A percentile compares a stretch with the other conserved stretches of the same genome.
These are phyloP conservation scores for Exutisphaerella laricina DNA, from an alignment of 2,329 filamentous ascomycete species.

Conservation along the genomic window DNA sequence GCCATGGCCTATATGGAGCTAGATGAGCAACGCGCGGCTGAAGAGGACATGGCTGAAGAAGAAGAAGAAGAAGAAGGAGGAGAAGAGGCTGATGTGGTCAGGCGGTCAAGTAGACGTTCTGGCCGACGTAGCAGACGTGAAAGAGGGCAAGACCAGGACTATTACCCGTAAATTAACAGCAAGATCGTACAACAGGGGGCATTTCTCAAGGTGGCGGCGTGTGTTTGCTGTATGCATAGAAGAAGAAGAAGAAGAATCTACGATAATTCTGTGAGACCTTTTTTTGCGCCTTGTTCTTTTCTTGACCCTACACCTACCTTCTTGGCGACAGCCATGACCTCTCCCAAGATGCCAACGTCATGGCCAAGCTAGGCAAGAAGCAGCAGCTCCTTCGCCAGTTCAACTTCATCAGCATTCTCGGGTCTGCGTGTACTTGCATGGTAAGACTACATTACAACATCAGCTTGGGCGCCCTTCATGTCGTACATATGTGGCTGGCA, in stretches of 20 bases:
- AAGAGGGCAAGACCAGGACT: too few relatives aligned
- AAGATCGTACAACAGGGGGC: background rate
- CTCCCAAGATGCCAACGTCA: background rate
- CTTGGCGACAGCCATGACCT: background rate
- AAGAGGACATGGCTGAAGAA: too few relatives aligned
- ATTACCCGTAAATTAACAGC: background rate
- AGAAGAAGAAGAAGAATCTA: too few relatives aligned
- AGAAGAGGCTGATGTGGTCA: background rate
- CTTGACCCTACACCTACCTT: too few relatives aligned
- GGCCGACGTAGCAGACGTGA: too few relatives aligned
- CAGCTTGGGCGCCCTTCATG: background rate
- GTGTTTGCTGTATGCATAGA: too few relatives aligned
- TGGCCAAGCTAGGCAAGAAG: background rate
- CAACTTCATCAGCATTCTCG: background rate
- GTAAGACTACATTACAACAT: background rate
- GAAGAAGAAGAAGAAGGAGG: background rate
- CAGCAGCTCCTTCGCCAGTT: background rate
- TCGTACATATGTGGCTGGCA: background rate
- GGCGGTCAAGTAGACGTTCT: too few relatives aligned
- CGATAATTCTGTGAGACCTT: too few relatives aligned
- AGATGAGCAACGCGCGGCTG: background rate
- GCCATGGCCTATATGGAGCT: conserved; percentile 1
- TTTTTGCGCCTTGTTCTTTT: too few relatives aligned
- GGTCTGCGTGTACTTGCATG: background rate
- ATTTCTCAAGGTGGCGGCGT: too few relatives aligned